phyloP scores from a whole-genome alignment of 177 flowering plant genomes.

The Vitis hybrid region DNA sequence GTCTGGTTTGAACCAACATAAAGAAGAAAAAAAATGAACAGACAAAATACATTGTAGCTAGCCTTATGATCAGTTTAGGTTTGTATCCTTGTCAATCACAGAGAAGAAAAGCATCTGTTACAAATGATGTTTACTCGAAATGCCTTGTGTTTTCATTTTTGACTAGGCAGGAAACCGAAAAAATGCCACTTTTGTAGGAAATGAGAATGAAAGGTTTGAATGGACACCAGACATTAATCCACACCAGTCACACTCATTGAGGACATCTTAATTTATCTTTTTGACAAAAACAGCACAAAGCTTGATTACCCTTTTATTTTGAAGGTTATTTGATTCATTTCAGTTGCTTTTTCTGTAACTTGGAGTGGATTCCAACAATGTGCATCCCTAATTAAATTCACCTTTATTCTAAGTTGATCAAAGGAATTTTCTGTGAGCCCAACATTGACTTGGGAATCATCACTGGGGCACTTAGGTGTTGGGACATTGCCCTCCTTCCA shows the following conservation, averaged over 20 bases:
- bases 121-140: neutral
- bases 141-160: neutral
- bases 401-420: too few species aligned
- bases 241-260: slow-evolving; percentile 5
- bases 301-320: neutral
- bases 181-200: slow-evolving; percentile 20
- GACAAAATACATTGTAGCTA: too few species aligned
- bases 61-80: too few species aligned
- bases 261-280: neutral
- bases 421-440: too few species aligned
- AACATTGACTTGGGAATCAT: too few species aligned
- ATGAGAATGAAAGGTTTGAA: slow-evolving; percentile 9
- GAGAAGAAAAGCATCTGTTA: neutral
- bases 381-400: too few species aligned
- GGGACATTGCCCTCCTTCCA: too few species aligned
- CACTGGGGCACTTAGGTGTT: too few species aligned
- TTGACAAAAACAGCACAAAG: slow-evolving; percentile 2
- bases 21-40: too few species aligned
- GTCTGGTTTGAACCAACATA: too few species aligned
- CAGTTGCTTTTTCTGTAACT: too few species aligned
- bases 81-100: neutral
- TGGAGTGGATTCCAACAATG: too few species aligned
- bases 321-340: neutral
- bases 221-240: slow-evolving; percentile 1
- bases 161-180: neutral